Percentiles rank a stretch among this genome's conserved stretches.
These are phyloP conservation scores for Alloteropsis semialata DNA, from an alignment of 176 grass and related monocot species.

Conservation along the genomic window DNA sequence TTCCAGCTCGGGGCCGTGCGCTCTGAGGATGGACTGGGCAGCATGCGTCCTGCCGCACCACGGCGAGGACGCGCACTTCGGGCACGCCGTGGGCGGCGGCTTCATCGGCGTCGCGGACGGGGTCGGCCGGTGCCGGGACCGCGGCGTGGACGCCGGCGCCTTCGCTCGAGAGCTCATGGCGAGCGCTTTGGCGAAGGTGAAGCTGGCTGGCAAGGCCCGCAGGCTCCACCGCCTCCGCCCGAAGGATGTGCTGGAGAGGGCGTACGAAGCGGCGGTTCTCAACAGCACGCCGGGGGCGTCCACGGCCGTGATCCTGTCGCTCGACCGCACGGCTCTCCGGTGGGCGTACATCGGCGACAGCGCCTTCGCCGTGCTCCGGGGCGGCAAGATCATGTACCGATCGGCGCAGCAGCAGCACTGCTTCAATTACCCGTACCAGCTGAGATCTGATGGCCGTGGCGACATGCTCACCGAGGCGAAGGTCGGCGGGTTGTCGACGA, in stretches of 20 bases:
- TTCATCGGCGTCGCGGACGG: constrained; percentile 41
- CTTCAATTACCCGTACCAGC: not conserved
- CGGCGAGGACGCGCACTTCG: constrained; percentile 42
- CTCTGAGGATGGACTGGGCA: constrained; percentile 8
- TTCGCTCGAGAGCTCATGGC: not conserved
- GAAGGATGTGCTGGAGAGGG: constrained; percentile 2
- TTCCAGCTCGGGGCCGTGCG: not conserved
- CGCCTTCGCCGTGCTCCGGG: not conserved
- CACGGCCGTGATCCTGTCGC: constrained; percentile 18
- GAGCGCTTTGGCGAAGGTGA: not conserved
- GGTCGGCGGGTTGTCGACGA: not conserved
- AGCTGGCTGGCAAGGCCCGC: not conserved
- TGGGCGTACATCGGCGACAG: constrained; percentile 20
- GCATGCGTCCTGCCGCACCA: constrained; percentile 1
- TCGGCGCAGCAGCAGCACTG: not conserved
- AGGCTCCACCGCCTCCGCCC: not conserved
- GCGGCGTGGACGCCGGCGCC: not conserved
- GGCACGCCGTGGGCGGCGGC: not conserved
- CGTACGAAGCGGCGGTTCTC: not conserved
- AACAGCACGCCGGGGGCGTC: not conserved
- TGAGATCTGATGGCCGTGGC: not conserved
- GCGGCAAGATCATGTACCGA: not conserved
- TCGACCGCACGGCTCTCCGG: not conserved
- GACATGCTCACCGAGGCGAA: not conserved
- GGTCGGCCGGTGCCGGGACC: not conserved